Evolutionary conservation across 495 filamentous ascomycete genomes (phyloP).

Genomic region (Podospora didyma): DNA sequence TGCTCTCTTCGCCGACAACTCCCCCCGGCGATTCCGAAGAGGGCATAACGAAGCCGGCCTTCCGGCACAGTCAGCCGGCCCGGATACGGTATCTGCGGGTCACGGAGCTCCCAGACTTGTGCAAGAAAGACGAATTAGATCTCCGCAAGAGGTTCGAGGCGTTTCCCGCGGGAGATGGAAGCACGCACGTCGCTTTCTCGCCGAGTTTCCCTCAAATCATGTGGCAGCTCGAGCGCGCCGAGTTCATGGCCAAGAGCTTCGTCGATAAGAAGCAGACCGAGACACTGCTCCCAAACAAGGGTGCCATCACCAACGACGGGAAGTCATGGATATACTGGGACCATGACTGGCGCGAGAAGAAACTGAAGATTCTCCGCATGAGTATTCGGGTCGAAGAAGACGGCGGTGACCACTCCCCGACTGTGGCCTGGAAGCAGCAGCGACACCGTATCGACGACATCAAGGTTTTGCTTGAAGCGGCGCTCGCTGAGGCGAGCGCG

Average conservation of each 20-base stretch:
- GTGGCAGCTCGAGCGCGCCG: conserved; percentile 83
- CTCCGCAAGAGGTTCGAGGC: conserved; percentile 29
- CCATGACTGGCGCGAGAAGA: conserved; percentile 50
- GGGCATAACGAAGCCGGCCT: conserved; percentile 4
- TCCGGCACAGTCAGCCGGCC: conserved; percentile 8
- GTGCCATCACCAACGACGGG: conserved; percentile 53
- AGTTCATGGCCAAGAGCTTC: conserved; percentile 58
- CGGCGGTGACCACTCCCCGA: background rate
- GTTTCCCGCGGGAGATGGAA: conserved; percentile 17
- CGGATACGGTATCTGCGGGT: conserved; percentile 31
- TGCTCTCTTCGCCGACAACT: conserved; percentile 18
- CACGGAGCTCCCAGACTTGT: conserved; percentile 50
- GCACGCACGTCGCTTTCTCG: conserved; percentile 58
- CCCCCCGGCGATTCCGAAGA: background rate
- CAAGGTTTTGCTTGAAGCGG: conserved; percentile 38
- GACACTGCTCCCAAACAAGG: conserved; percentile 41
- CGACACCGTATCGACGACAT: conserved; percentile 55
- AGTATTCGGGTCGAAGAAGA: conserved; percentile 53
- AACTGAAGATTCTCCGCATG: conserved; percentile 71
- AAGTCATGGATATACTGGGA: conserved; percentile 62
- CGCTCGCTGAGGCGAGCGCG: conserved; percentile 35
- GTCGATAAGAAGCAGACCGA: conserved; percentile 37
- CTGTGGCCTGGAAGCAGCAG: background rate
- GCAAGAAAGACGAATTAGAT: conserved; percentile 47
- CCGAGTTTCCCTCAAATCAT: conserved; percentile 66